Percentiles rank a stretch among this genome's conserved stretches.
Conservation (phyloP, 768 basidiomycete genomes). For the Filobasidium floriforme region DNA sequence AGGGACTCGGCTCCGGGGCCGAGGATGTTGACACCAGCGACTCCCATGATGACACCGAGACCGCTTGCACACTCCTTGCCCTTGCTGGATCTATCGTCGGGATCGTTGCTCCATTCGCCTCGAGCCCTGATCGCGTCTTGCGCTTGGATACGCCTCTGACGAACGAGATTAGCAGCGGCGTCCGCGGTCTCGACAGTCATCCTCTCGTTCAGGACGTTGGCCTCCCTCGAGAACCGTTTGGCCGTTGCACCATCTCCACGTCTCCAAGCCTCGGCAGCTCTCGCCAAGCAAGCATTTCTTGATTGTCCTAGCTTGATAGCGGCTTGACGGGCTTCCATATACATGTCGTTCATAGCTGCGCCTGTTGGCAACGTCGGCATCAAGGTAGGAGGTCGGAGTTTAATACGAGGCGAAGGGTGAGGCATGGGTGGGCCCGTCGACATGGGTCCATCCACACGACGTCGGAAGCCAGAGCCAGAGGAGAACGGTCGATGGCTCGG, state of each 20-base stretch:
- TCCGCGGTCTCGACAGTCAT: slow-evolving; percentile 79
- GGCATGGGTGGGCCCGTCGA: slow-evolving; percentile 31
- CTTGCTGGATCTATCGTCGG: slow-evolving; percentile 63
- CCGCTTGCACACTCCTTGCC: slow-evolving; percentile 74
- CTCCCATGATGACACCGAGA: slow-evolving; percentile 78
- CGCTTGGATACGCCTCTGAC: slow-evolving; percentile 66
- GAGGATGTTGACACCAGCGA: slow-evolving; percentile 53
- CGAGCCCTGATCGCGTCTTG: slow-evolving; percentile 67
- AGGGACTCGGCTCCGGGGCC: slow-evolving; percentile 52
- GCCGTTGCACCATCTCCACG: slow-evolving; percentile 92
- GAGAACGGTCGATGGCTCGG: slow-evolving; percentile 10
- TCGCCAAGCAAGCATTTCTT: slow-evolving; percentile 84
- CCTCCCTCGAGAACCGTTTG: slow-evolving; percentile 87
- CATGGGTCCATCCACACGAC: slow-evolving; percentile 13
- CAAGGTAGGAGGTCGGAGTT: slow-evolving; percentile 69
- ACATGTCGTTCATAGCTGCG: slow-evolving; percentile 65
- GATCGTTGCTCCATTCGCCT: slow-evolving; percentile 59
- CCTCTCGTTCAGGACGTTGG: slow-evolving; percentile 83
- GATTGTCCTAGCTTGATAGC: slow-evolving; percentile 88
- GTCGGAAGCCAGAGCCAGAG: slow-evolving; percentile 14
- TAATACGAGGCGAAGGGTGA: slow-evolving; percentile 69
- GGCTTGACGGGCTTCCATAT: slow-evolving; percentile 79
- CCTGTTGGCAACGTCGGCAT: slow-evolving; percentile 86
- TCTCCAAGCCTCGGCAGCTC: slow-evolving; percentile 93
- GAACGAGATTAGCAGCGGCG: slow-evolving; percentile 75